phyloP scores from a whole-genome alignment of 1,284 basidiomycete genomes.

The Ustilago crameri region DNA sequence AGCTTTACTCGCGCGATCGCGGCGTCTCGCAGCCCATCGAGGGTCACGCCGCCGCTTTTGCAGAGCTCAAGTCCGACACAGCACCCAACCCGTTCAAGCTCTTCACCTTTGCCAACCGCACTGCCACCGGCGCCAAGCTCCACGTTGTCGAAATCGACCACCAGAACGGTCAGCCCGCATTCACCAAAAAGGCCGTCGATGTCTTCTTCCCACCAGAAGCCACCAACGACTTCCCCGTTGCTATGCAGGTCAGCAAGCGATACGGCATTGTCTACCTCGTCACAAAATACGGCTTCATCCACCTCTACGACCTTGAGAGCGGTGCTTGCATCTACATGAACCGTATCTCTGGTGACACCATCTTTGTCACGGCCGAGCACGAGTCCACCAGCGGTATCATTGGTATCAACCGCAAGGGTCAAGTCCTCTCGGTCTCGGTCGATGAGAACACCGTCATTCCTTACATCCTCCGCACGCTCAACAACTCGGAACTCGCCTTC shows the following conservation, averaged over 20 bases:
- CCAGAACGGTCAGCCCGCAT: slow-evolving; percentile 90
- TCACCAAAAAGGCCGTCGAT: slow-evolving; percentile 97
- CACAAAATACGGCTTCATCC: slow-evolving; percentile 99
- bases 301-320: slow-evolving; percentile 98
- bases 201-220: slow-evolving; percentile 99
- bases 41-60: slow-evolving; percentile 96
- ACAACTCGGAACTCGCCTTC: slow-evolving; percentile 98
- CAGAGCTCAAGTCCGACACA: slow-evolving; percentile 77
- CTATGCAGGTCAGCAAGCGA: slow-evolving; percentile 97
- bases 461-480: slow-evolving; percentile 91
- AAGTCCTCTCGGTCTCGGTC: slow-evolving; percentile 95
- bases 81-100: slow-evolving; percentile 74
- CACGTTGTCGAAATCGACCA: slow-evolving; percentile 99
- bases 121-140: slow-evolving; percentile 96
- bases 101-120: slow-evolving; percentile 95
- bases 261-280: slow-evolving; percentile 98
- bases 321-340: slow-evolving; percentile 99
- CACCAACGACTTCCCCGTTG: slow-evolving; percentile 98
- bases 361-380: slow-evolving; percentile 97
- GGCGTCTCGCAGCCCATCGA: slow-evolving; percentile 99
- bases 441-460: slow-evolving; percentile 97
- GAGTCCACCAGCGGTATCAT: slow-evolving; percentile 95
- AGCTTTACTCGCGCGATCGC: slow-evolving; percentile 88
- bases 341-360: slow-evolving; percentile 98
- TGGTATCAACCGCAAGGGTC: slow-evolving; percentile 99